Conservation (phyloP, 2,329 filamentous ascomycete species). For the Sclerotinia borealis region DNA sequence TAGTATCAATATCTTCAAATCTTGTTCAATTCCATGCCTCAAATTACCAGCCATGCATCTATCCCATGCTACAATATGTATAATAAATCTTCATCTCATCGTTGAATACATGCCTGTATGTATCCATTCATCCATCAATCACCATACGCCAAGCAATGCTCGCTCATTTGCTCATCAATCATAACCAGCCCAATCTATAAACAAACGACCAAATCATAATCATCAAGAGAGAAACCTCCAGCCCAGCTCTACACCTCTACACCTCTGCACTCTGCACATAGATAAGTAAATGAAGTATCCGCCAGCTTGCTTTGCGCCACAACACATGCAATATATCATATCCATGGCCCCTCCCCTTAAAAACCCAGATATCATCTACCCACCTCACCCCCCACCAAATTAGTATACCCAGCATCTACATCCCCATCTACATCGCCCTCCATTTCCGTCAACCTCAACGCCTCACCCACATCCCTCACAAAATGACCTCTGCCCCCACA, state of each 20-base stretch:
- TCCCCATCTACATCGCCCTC: constrained; percentile 49
- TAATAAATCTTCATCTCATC: constrained; percentile 5
- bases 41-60: too few relatives aligned
- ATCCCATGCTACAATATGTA: not conserved
- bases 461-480: constrained; percentile 76
- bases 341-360: not conserved
- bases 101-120: constrained; percentile 1
- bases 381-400: constrained; percentile 22
- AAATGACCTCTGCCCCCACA: constrained; percentile 76
- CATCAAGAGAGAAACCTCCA: not conserved
- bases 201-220: not conserved
- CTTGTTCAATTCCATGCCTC: too few relatives aligned
- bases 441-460: constrained; percentile 68
- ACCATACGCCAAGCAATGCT: not conserved
- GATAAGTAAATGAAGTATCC: not conserved
- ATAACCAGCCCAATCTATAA: not conserved
- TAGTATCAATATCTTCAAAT: too few relatives aligned
- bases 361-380: constrained; percentile 13
- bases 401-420: constrained; percentile 31
- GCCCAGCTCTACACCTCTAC: too few relatives aligned
- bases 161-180: constrained; percentile 4
- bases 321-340: too few relatives aligned
- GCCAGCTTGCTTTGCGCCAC: not conserved
- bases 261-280: too few relatives aligned
- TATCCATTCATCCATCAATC: not conserved